Percentiles rank a stretch among this genome's conserved stretches.
Evolutionary conservation across 2,329 filamentous ascomycete species (phyloP).

Genomic region (Colletotrichum camelliae): DNA sequence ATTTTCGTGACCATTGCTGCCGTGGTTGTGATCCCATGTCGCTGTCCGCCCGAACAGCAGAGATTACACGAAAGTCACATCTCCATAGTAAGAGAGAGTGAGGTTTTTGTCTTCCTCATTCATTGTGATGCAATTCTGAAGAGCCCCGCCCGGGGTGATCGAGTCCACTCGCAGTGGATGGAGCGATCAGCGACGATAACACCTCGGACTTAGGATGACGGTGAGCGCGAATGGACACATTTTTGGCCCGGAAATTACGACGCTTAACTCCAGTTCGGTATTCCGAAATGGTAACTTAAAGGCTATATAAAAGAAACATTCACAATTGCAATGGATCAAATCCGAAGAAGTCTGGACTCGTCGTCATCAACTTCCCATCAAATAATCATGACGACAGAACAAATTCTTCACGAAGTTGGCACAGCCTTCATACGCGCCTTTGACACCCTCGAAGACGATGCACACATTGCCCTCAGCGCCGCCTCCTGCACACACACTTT

Average conservation of each 20-base stretch:
- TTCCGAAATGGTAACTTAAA: background rate
- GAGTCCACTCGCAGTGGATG: too few relatives aligned
- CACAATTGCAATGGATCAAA: background rate
- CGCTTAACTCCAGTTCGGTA: background rate
- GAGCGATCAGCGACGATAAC: background rate
- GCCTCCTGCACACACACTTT: background rate
- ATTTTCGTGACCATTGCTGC: too few relatives aligned
- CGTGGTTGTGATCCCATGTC: too few relatives aligned
- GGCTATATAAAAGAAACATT: background rate
- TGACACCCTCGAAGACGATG: background rate
- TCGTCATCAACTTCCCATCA: background rate
- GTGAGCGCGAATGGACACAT: background rate
- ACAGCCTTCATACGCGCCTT: background rate
- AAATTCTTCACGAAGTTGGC: background rate
- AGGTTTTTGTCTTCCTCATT: too few relatives aligned
- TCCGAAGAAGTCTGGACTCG: fast-evolving
- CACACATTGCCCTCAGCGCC: background rate
- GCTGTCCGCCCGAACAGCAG: too few relatives aligned
- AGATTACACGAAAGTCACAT: too few relatives aligned
- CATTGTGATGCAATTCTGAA: too few relatives aligned
- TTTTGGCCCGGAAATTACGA: background rate
- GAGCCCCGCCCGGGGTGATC: too few relatives aligned
- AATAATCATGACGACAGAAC: background rate
- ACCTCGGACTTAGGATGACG: background rate
- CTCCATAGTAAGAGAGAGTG: too few relatives aligned